phyloP scores from a whole-genome alignment of 1,284 basidiomycete genomes.

The Boletellus sp. region DNA sequence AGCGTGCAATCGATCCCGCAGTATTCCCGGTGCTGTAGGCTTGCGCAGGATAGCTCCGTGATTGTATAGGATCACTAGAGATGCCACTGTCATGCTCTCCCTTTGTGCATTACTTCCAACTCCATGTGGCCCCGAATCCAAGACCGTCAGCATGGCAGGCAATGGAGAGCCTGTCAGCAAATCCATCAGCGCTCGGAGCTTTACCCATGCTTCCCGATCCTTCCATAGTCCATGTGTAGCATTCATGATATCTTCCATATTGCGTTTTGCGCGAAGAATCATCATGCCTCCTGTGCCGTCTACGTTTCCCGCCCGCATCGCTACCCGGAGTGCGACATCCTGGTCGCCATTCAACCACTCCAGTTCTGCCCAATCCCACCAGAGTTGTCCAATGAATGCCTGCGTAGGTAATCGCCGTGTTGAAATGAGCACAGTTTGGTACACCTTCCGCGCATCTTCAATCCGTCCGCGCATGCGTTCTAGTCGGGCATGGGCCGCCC shows the following conservation, averaged over 20 bases:
- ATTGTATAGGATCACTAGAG: conserved; percentile 60
- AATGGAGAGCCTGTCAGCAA: conserved; percentile 47
- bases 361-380: conserved; percentile 89
- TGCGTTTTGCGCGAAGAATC: conserved; percentile 56
- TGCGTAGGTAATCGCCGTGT: conserved; percentile 36
- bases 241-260: conserved; percentile 47
- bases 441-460: conserved; percentile 81
- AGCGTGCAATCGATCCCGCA: conserved; percentile 55
- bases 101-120: conserved; percentile 28
- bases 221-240: conserved; percentile 42
- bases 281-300: conserved; percentile 50
- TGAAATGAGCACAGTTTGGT: conserved; percentile 59
- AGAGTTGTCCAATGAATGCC: conserved; percentile 50
- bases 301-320: conserved; percentile 52
- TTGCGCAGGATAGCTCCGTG: conserved; percentile 54
- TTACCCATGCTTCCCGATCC: conserved; percentile 59
- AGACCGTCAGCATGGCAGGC: conserved; percentile 41
- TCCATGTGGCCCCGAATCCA: conserved; percentile 42
- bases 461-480: conserved; percentile 69
- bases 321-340: conserved; percentile 49
- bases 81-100: conserved; percentile 60
- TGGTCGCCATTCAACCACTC: conserved; percentile 69
- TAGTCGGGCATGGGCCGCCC: conserved; percentile 80
- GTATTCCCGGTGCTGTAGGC: conserved; percentile 53
- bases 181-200: conserved; percentile 61